Evolutionary conservation across 139 green algal species (phyloP).

Genomic region (Bryopsis sp.): DNA sequence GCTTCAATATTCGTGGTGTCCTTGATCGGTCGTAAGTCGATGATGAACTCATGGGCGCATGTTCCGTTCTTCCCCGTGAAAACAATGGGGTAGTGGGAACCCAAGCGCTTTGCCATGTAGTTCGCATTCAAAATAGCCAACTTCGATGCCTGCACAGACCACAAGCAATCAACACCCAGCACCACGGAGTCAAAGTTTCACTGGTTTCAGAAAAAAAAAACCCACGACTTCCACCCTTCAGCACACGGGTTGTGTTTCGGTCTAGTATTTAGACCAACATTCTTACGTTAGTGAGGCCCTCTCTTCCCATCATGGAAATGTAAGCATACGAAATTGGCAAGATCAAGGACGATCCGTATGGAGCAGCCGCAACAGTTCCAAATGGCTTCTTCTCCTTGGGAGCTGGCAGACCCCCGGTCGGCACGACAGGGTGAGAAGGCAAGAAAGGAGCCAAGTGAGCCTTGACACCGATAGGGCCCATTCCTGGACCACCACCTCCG

Average conservation of each 20-base stretch:
- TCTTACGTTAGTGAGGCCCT: constrained; percentile 71
- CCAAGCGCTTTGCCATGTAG: constrained; percentile 95
- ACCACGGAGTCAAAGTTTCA: not conserved
- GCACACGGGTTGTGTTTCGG: too few relatives aligned
- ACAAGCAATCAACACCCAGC: not conserved
- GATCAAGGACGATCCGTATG: constrained; percentile 93
- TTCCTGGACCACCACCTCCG: constrained; percentile 80
- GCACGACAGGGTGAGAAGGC: constrained; percentile 83
- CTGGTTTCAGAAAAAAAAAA: too few relatives aligned
- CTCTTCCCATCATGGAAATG: constrained; percentile 94
- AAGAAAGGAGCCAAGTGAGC: constrained; percentile 94
- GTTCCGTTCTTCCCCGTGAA: constrained; percentile 74
- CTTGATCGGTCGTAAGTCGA: constrained; percentile 87
- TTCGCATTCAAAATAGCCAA: constrained; percentile 93
- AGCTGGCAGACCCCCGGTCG: constrained; percentile 64
- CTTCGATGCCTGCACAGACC: constrained; percentile 58
- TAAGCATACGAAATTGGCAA: constrained; percentile 97
- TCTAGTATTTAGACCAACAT: too few relatives aligned
- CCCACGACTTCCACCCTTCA: too few relatives aligned
- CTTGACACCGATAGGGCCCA: constrained; percentile 91
- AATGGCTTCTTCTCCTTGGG: constrained; percentile 48
- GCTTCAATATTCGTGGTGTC: constrained; percentile 37
- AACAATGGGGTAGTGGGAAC: constrained; percentile 70
- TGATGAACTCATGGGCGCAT: constrained; percentile 99
- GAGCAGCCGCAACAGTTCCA: constrained; percentile 86